Conservation (phyloP, 805 yeast species). For the Candida ovalis region DNA sequence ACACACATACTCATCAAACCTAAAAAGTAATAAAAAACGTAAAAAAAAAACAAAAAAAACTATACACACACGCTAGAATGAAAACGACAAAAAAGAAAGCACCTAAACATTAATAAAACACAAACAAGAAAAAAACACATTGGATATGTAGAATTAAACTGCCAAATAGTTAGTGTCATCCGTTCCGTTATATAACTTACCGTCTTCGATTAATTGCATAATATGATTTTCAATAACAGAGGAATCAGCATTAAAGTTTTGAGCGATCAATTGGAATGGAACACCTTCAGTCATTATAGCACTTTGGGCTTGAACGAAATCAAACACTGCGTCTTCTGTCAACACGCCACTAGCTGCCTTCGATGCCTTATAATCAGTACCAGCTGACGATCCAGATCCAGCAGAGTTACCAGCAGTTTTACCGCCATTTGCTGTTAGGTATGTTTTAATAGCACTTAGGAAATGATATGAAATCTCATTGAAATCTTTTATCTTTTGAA, state of each 20-base stretch:
- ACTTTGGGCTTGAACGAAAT: conserved; percentile 46
- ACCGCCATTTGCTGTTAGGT: conserved; percentile 53
- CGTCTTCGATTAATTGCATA: conserved; percentile 57
- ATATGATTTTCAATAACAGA: conserved; percentile 49
- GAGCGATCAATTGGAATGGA: conserved; percentile 60
- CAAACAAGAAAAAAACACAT: conserved; percentile 13
- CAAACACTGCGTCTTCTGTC: conserved; percentile 36
- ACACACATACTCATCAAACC: too few relatives aligned
- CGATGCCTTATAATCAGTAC: conserved; percentile 22
- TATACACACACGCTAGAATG: too few relatives aligned
- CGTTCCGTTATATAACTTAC: conserved; percentile 63
- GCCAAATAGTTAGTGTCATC: conserved; percentile 63
- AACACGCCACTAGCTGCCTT: conserved; percentile 25
- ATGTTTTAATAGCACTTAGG: conserved; percentile 57
- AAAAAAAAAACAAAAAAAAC: too few relatives aligned
- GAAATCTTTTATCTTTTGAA: conserved; percentile 55
- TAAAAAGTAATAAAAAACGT: too few relatives aligned
- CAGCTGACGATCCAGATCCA: conserved; percentile 6
- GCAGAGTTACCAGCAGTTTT: conserved; percentile 11
- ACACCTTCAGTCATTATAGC: conserved; percentile 71
- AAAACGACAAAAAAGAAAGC: neutral
- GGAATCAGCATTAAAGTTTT: conserved; percentile 46
- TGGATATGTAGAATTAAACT: conserved; percentile 29
- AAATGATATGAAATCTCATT: conserved; percentile 69
- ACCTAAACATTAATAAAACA: conserved; percentile 16